These are phyloP conservation scores for Chaetoceros muelleri DNA, from an alignment of 108 stramenopile genomes.

Conservation along the genomic window DNA sequence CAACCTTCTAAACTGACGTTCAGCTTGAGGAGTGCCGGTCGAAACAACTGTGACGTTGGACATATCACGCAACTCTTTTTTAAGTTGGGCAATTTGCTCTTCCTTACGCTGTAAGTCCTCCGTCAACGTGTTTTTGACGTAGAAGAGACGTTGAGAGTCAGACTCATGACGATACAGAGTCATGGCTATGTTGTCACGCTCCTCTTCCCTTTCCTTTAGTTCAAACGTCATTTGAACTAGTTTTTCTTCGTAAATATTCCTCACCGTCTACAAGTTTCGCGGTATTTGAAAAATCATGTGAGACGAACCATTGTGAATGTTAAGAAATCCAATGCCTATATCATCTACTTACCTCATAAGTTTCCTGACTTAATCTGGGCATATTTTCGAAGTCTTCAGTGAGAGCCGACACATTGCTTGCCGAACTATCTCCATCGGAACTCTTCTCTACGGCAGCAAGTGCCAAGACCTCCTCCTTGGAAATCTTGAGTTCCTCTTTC, in stretches of 20 bases:
- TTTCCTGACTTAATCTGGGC: background rate
- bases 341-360: background rate
- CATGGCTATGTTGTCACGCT: background rate
- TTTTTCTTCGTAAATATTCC: constrained; percentile 38
- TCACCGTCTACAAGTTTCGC: constrained; percentile 19
- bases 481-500: background rate
- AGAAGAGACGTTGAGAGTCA: background rate
- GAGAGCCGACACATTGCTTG: background rate
- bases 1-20: background rate
- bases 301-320: too few relatives aligned
- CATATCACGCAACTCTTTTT: background rate
- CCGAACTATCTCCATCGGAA: background rate
- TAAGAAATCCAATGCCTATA: background rate
- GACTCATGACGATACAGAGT: background rate
- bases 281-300: background rate
- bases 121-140: background rate
- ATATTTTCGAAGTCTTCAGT: background rate
- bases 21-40: background rate
- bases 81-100: background rate
- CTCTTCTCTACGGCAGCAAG: background rate
- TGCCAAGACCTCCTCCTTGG: background rate
- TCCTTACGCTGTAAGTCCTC: background rate
- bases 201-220: background rate
- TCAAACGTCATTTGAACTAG: background rate
- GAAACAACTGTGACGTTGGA: background rate